phyloP scores from a whole-genome alignment of 805 yeast species.

The Debaryomyces tyrocola region DNA sequence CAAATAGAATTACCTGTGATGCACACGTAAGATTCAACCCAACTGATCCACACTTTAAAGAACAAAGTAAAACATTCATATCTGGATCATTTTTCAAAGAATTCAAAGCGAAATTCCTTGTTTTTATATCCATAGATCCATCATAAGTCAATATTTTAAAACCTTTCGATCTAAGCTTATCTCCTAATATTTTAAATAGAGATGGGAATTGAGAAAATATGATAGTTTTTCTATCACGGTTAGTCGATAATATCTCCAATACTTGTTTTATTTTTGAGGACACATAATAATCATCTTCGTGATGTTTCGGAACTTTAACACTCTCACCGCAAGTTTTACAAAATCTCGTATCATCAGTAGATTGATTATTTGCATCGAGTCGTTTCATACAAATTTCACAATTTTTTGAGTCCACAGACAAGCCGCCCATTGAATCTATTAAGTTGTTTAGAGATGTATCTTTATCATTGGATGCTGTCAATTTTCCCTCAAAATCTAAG shows the following conservation, averaged over 20 bases:
- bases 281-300: not conserved
- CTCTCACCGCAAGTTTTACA: not conserved
- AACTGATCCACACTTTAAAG: slow-evolving; percentile 87
- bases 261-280: slow-evolving; percentile 34
- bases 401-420: slow-evolving; percentile 18
- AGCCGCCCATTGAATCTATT: slow-evolving; percentile 6
- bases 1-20: slow-evolving; percentile 76
- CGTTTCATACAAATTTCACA: slow-evolving; percentile 18
- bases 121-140: slow-evolving; percentile 29
- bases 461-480: not conserved
- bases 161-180: slow-evolving; percentile 25
- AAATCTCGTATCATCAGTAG: not conserved
- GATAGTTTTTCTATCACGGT: slow-evolving; percentile 40
- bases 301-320: not conserved
- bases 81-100: slow-evolving; percentile 1
- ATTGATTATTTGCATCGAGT: not conserved
- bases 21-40: slow-evolving; percentile 83
- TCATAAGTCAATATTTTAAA: slow-evolving; percentile 31
- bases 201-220: slow-evolving; percentile 45
- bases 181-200: slow-evolving; percentile 29
- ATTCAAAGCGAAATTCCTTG: slow-evolving; percentile 28
- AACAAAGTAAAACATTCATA: slow-evolving; percentile 51
- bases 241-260: slow-evolving; percentile 28
- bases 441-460: slow-evolving; percentile 16
- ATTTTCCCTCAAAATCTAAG: not conserved